Evolutionary conservation across 2,329 filamentous ascomycete genomes (phyloP).

Genomic region (Claviceps citrina): DNA sequence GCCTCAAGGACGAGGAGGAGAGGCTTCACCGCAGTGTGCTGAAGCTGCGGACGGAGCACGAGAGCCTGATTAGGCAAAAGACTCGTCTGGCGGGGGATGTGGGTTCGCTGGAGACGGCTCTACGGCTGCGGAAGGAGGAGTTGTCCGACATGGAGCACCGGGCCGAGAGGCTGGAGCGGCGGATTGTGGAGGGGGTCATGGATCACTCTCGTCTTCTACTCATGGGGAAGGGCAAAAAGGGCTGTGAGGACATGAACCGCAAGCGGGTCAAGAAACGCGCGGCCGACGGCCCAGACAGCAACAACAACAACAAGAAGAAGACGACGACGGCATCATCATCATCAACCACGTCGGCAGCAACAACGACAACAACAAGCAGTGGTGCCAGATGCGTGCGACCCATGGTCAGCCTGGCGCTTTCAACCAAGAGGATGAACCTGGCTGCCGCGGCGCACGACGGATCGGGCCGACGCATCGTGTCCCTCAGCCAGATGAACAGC

Average conservation of each 20-base stretch:
- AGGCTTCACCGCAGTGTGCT: slow-evolving; percentile 40
- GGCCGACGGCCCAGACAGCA: slow-evolving; percentile 7
- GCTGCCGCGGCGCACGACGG: slow-evolving; percentile 32
- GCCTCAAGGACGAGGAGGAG: slow-evolving; percentile 36
- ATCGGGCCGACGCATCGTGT: slow-evolving; percentile 67
- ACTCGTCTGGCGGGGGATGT: slow-evolving; percentile 70
- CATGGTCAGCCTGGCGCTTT: slow-evolving; percentile 38
- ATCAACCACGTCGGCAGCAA: too few species aligned
- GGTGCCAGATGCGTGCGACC: slow-evolving; percentile 13
- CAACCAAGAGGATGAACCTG: slow-evolving; percentile 35
- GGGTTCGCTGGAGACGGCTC: slow-evolving; percentile 76
- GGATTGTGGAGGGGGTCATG: slow-evolving; percentile 89
- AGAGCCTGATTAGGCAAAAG: slow-evolving; percentile 64
- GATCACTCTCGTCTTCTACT: slow-evolving; percentile 88
- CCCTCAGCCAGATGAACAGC: slow-evolving; percentile 75
- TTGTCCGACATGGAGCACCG: slow-evolving; percentile 79
- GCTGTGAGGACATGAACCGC: slow-evolving; percentile 41
- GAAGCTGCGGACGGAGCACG: slow-evolving; percentile 50
- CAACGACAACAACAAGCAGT: too few species aligned
- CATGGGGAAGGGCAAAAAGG: slow-evolving; percentile 48
- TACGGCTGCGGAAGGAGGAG: slow-evolving; percentile 79
- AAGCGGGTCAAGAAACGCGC: slow-evolving; percentile 35
- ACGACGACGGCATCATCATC: too few species aligned
- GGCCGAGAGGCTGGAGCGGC: slow-evolving; percentile 75
- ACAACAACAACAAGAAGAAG: slow-evolving; percentile 4